These are phyloP conservation scores for Ormosia semicastrata DNA, from an alignment of 306 rosid species.

Conservation along the genomic window DNA sequence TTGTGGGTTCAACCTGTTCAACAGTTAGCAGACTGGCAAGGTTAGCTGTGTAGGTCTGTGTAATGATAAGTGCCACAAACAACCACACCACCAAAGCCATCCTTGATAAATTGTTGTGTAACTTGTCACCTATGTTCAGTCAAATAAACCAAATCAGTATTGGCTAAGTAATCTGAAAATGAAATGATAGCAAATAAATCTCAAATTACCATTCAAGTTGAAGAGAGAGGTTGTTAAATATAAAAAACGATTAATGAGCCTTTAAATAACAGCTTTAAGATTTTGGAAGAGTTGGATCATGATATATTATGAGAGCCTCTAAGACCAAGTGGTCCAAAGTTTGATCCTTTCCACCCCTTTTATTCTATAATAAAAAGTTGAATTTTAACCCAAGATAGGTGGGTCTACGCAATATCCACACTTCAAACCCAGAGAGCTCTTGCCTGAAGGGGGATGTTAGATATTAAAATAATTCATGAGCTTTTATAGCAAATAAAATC, in stretches of 20 bases:
- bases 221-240: conserved; percentile 25
- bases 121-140: conserved; percentile 27
- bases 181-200: background rate
- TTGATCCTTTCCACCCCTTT: too few relatives aligned
- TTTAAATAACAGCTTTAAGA: too few relatives aligned
- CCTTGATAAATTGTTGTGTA: conserved; percentile 46
- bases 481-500: background rate
- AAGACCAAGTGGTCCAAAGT: too few relatives aligned
- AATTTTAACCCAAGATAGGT: too few relatives aligned
- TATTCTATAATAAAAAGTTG: too few relatives aligned
- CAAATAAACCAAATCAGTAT: background rate
- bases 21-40: conserved; percentile 51
- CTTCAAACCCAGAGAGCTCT: too few relatives aligned
- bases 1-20: conserved; percentile 44
- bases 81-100: conserved; percentile 53
- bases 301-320: too few relatives aligned
- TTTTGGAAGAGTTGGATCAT: too few relatives aligned
- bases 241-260: too few relatives aligned
- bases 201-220: conserved; percentile 37
- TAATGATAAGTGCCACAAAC: conserved; percentile 48
- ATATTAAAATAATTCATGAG: too few relatives aligned
- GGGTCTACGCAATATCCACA: too few relatives aligned
- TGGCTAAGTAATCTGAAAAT: background rate
- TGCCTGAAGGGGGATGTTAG: too few relatives aligned
- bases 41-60: conserved; percentile 50